phyloP scores from a whole-genome alignment of 305 asterid genomes.

The Rubia tinctorum region DNA sequence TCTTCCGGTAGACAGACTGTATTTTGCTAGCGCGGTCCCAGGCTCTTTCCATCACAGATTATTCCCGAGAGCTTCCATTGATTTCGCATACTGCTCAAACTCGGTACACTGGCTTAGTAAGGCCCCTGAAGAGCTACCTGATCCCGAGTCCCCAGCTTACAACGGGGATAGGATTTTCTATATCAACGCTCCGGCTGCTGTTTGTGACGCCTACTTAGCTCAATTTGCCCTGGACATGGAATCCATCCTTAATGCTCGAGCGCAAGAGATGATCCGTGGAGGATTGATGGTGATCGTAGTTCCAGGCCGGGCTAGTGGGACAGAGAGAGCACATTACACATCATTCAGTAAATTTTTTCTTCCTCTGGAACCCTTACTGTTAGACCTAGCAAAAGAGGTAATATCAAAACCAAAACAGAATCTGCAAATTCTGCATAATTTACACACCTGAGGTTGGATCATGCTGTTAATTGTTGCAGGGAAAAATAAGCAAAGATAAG shows the following conservation, averaged over 20 bases:
- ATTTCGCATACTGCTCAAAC: background rate
- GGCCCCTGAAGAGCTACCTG: background rate
- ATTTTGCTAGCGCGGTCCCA: background rate
- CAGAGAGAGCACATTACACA: background rate
- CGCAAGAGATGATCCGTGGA: background rate
- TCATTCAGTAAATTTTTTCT: background rate
- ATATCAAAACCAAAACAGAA: too few species aligned
- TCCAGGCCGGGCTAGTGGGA: background rate
- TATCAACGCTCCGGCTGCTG: background rate
- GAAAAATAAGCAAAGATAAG: background rate
- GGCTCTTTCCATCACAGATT: background rate
- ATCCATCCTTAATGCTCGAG: background rate
- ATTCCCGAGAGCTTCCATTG: background rate
- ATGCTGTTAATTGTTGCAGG: background rate
- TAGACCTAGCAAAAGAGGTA: background rate
- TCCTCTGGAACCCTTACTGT: background rate
- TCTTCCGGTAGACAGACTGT: background rate
- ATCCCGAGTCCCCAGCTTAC: too few species aligned
- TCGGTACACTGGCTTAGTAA: background rate
- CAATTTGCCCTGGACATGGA: background rate
- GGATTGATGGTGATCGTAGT: background rate
- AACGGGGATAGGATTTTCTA: too few species aligned
- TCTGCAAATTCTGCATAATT: too few species aligned
- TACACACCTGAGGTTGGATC: too few species aligned
- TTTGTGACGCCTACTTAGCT: too few species aligned